Evolutionary conservation across 257 asterid species (phyloP), one percentile per base, ranked within the genome.

Genomic region (Fraxinus anomala): DNA sequence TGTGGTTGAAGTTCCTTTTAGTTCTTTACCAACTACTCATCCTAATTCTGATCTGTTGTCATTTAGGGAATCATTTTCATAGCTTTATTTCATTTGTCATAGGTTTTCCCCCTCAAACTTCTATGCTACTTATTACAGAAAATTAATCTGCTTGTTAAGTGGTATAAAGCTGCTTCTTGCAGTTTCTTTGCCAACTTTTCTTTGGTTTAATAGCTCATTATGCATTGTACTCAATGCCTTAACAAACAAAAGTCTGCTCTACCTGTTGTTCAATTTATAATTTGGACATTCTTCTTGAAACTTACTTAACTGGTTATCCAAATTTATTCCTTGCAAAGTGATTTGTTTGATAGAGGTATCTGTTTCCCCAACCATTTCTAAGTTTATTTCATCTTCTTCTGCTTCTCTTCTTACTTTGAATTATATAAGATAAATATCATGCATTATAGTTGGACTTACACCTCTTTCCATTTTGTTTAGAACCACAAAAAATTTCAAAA

Each of bases 401-500:
- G 6, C 44, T 67, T 56, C 34, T 75, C 63, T 72, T 7, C 56
- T 65, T 76, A 67, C 37, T 69, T 80, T 67, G 66, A 76, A 63
- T 79, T 67, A 42, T 28, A 17, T 19, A 30, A 39, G 3, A 17
- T 54, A 54, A 6, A 6, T 3, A 19, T 2, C 61, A 17, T 16
- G 61, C 2, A 36, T 51, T 70, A 76, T 74, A n/a, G 37, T 80
- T 84, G 61, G 36, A 49, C 81, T 79, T 28, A 61, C 13, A 54
- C 56, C 71, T 14, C 30, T 68, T 54, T 77, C 26, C 74, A 5
- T 80, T 78, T 81, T 76, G 30, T 82, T 74, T 90, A 95, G 99
- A 93, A 78, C 98, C 98, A 59, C 99, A 95, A 82, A 93, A 83
- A 72, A 82, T 94, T 78, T 88, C 99, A 3, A 89, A 82, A 87